Conservation (phyloP, 2,329 filamentous ascomycete species). For the Aureobasidium pullulans region DNA sequence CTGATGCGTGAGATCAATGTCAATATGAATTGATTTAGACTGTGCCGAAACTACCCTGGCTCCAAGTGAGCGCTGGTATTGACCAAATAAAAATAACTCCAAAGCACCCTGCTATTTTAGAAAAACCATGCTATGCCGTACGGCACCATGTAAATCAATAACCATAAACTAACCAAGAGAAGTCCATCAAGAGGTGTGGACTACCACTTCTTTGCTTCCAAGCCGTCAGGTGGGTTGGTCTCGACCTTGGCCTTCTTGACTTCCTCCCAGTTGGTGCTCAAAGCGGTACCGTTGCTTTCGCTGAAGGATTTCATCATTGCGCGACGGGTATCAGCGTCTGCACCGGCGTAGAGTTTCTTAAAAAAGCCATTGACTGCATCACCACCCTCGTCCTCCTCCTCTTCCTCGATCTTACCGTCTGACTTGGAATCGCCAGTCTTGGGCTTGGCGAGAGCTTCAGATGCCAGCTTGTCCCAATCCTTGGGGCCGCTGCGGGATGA, state of each 20-base stretch:
- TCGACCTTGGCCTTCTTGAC: conserved; percentile 67
- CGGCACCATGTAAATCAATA: not conserved
- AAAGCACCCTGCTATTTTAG: not conserved
- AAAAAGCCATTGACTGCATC: conserved; percentile 77
- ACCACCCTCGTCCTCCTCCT: conserved; percentile 47
- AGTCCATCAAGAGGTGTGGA: too few species aligned
- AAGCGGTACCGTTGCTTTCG: conserved; percentile 85
- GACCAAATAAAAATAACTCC: not conserved
- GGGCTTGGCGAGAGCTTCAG: conserved; percentile 33
- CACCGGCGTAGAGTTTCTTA: conserved; percentile 74
- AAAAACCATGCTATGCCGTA: not conserved
- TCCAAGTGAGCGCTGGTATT: too few species aligned
- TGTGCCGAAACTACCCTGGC: too few species aligned
- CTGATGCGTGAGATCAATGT: too few species aligned
- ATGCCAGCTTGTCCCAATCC: conserved; percentile 79
- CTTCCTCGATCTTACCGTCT: conserved; percentile 33
- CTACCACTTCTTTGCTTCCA: conserved; percentile 66
- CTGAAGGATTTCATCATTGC: conserved; percentile 98
- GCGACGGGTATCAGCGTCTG: conserved; percentile 70
- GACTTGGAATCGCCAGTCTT: conserved; percentile 19
- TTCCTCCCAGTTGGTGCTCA: conserved; percentile 88
- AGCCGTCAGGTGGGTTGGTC: conserved; percentile 66
- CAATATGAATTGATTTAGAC: too few species aligned
- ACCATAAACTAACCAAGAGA: not conserved
- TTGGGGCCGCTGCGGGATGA: conserved; percentile 78